phyloP scores from a whole-genome alignment of 129 eudicot species.

The Lactuca saligna region DNA sequence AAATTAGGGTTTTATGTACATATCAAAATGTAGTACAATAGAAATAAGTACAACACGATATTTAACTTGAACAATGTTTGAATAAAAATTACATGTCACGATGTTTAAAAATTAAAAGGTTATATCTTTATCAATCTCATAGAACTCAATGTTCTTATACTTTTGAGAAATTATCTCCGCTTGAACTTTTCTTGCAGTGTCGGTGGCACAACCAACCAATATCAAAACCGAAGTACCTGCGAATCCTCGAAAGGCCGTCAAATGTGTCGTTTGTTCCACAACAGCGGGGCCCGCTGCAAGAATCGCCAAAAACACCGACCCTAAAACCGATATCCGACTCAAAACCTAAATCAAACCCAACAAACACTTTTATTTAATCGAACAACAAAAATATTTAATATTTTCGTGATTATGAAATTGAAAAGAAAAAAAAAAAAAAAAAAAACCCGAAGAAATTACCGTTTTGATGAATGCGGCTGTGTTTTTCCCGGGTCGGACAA shows the following conservation, averaged over 20 bases:
- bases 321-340: slow-evolving; percentile 95
- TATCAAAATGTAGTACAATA: slow-evolving; percentile 1
- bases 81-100: not conserved
- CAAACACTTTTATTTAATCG: not conserved
- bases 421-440: slow-evolving; percentile 1
- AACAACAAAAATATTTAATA: not conserved
- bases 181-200: slow-evolving; percentile 93
- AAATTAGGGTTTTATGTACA: not conserved
- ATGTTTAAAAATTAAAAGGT: slow-evolving; percentile 28
- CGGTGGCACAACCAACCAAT: slow-evolving; percentile 99
- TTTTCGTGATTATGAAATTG: no score
- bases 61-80: no score
- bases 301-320: slow-evolving; percentile 94
- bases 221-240: slow-evolving; percentile 98
- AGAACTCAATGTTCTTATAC: slow-evolving; percentile 91
- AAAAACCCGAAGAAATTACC: slow-evolving; percentile 37
- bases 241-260: slow-evolving; percentile 91
- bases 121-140: slow-evolving; percentile 64
- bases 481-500: slow-evolving; percentile 95
- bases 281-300: slow-evolving; percentile 97
- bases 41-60: slow-evolving; percentile 15
- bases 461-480: slow-evolving; percentile 87
- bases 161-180: slow-evolving; percentile 97
- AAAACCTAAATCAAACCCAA: slow-evolving; percentile 53
- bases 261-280: slow-evolving; percentile 89